Evolutionary conservation across 352 stramenopile genomes (phyloP).

Genomic region (Globisporangium yorkense): DNA sequence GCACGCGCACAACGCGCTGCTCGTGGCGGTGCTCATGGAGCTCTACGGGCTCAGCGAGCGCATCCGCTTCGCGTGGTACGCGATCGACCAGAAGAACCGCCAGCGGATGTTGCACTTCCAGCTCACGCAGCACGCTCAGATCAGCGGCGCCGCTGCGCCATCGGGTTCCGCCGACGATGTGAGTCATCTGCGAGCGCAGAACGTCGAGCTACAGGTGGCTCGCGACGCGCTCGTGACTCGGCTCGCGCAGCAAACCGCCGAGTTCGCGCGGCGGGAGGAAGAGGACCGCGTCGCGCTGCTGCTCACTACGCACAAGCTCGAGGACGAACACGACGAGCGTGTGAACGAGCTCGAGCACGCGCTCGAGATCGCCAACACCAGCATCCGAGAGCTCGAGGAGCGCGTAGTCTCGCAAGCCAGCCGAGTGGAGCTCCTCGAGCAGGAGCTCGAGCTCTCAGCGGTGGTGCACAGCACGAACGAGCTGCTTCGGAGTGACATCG

Average conservation of each 20-base stretch:
- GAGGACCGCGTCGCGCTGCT: conserved; percentile 8
- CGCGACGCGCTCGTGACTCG: background rate
- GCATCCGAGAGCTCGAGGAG: conserved; percentile 3
- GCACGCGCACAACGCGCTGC: background rate
- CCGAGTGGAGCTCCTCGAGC: conserved; percentile 8
- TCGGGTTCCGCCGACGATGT: background rate
- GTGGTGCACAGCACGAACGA: conserved; percentile 12
- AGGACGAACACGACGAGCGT: conserved; percentile 3
- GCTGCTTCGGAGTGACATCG: background rate
- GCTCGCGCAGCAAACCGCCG: conserved; percentile 3
- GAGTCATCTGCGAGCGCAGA: background rate
- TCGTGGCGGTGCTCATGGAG: conserved; percentile 22
- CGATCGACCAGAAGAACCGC: conserved; percentile 42
- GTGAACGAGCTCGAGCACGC: conserved; percentile 3
- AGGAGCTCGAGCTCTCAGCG: conserved; percentile 9
- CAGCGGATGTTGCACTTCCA: conserved; percentile 24
- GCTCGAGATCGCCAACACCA: conserved; percentile 2
- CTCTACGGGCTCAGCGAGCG: conserved; percentile 41
- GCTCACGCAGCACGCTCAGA: conserved; percentile 9
- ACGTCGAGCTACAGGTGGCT: background rate
- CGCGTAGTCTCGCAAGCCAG: conserved; percentile 4
- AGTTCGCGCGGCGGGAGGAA: conserved; percentile 14
- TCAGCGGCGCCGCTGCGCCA: background rate
- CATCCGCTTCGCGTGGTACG: conserved; percentile 37
- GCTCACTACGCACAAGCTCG: conserved; percentile 4